Evolutionary conservation across 257 asterid species (phyloP).

Genomic region (Solanum megistacrolobum): DNA sequence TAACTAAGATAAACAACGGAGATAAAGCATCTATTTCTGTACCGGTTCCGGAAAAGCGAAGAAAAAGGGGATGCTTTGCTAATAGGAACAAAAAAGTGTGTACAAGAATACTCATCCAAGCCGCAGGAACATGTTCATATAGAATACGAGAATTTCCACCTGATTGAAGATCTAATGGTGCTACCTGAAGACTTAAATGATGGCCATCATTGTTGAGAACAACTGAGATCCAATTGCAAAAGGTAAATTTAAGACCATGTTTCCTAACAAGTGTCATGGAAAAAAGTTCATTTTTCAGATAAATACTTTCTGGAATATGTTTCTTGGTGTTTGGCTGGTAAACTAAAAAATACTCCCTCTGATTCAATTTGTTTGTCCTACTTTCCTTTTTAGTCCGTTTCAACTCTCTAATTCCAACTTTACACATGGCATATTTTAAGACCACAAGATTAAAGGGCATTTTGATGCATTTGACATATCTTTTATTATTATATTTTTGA

Average conservation of each 20-base stretch:
- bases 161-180: background rate
- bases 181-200: background rate
- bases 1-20: background rate
- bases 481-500: background rate
- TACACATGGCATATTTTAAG: background rate
- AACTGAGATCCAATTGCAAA: background rate
- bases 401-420: background rate
- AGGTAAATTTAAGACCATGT: background rate
- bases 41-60: background rate
- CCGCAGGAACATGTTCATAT: background rate
- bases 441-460: background rate
- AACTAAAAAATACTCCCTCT: background rate
- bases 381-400: background rate
- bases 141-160: background rate
- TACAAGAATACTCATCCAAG: background rate
- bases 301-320: background rate
- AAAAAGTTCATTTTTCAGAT: background rate
- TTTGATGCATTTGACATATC: background rate
- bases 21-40: background rate
- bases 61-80: background rate
- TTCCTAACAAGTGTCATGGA: background rate
- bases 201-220: background rate
- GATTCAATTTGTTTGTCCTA: background rate
- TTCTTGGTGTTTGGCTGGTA: background rate
- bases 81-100: background rate